Conservation (phyloP, 108 stramenopile species). For the Skeletonema menzelii region DNA sequence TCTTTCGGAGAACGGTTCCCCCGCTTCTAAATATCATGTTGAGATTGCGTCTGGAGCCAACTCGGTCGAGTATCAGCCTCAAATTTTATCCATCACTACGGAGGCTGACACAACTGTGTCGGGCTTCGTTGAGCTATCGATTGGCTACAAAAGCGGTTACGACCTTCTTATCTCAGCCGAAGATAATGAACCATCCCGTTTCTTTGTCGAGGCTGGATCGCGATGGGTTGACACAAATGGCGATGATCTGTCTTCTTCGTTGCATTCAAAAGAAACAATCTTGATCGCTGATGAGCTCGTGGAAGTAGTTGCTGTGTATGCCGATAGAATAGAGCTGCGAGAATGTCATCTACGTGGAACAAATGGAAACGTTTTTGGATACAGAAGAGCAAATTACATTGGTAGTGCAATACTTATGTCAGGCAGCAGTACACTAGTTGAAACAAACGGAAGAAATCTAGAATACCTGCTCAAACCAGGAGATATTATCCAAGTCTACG, state of each 20-base stretch:
- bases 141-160: conserved; percentile 45
- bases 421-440: conserved; percentile 14
- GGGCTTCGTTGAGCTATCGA: conserved; percentile 49
- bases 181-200: conserved; percentile 25
- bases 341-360: conserved; percentile 48
- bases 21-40: conserved; percentile 43
- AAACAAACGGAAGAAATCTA: conserved; percentile 27
- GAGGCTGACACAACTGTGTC: conserved; percentile 15
- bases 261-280: conserved; percentile 44
- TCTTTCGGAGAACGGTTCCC: conserved; percentile 55
- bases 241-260: conserved; percentile 26
- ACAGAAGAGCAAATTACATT: conserved; percentile 48
- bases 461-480: conserved; percentile 24
- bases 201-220: conserved; percentile 38
- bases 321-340: conserved; percentile 28
- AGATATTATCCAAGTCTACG: conserved; percentile 27
- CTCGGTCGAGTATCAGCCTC: conserved; percentile 35
- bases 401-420: conserved; percentile 36
- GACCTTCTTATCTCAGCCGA: conserved; percentile 33
- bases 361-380: conserved; percentile 19
- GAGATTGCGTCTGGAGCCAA: conserved; percentile 35
- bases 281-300: conserved; percentile 37
- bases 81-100: conserved; percentile 43
- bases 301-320: conserved; percentile 18
- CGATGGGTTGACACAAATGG: conserved; percentile 31